Evolutionary conservation across 805 yeast species (phyloP), one percentile per base, ranked within the genome.

Genomic region (Candida tammaniensis): DNA sequence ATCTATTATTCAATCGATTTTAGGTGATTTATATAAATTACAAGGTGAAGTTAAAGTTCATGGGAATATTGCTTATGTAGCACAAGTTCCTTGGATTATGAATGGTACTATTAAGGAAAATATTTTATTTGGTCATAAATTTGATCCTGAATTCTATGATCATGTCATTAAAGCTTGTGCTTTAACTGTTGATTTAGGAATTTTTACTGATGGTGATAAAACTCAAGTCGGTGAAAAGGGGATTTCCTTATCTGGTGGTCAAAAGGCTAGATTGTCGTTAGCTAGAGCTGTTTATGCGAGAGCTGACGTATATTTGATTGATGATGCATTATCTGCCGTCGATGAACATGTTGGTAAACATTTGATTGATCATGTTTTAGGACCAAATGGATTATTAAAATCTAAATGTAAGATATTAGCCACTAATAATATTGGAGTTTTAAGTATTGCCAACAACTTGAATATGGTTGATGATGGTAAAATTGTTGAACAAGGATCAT

Each of bases 151-250:
- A 3, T 89, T 89, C 50, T 93, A 93, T 60, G 74, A 81, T 21
- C 73, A 72, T 46, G 91, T 95, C 0, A 62, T 93, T 15, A 77
- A 78, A 33, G 96, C 96, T 0, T 93, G 98, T 70, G 96, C 95
- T 10, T 72, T 93, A 47, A 60, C 71, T 9, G 78, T 79, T 17
- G 98, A 93, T 64, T 67, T 93, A 42, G 76, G 74, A 19, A 77
- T 81, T 19, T 71, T 93, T 40, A 87, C 96, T 1, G 85, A 86
- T 52, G 96, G 96, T 35, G 98, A 93, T 56, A 71, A 70, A 33
- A 93, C 98, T 5, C 78, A 85, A 48, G 98, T 93, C 38, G 98
- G 98, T 43, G 98, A 93, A 64, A 87, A 91, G 57, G 98, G 98
- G 44, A 89, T 93, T 33, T 86, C 97, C 10, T 70, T 93, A 31